Conservation (phyloP, 202 grass and related monocot genomes). For the Panicum virgatum region DNA sequence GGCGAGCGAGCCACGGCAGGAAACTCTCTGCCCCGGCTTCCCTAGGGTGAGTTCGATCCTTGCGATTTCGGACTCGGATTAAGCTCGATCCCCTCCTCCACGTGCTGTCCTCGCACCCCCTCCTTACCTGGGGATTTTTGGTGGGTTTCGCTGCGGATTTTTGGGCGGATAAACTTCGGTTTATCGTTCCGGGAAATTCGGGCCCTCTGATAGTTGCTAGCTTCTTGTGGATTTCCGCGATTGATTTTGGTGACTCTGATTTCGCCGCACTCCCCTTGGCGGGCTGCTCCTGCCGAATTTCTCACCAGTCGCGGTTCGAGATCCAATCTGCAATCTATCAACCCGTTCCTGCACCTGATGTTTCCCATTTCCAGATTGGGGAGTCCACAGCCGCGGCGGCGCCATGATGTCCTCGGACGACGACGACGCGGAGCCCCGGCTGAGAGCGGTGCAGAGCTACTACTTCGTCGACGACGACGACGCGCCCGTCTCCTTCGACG, state of each 20-base stretch:
- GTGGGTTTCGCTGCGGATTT: not conserved
- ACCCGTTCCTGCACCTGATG: not conserved
- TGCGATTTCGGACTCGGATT: not conserved
- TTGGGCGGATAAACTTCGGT: not conserved
- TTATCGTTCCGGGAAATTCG: not conserved
- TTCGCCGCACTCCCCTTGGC: not conserved
- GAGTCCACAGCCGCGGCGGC: not conserved
- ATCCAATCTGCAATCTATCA: not conserved
- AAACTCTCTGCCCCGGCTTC: not conserved
- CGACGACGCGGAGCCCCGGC: slow-evolving; percentile 25
- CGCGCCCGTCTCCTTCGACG: slow-evolving; percentile 42
- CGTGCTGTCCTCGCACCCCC: not conserved
- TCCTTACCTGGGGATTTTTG: not conserved
- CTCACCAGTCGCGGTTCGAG: not conserved
- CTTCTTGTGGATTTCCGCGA: not conserved
- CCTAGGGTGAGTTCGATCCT: not conserved
- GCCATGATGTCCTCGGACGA: slow-evolving; percentile 37
- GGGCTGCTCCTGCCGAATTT: not conserved
- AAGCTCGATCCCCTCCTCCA: not conserved
- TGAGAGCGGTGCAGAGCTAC: slow-evolving; percentile 42
- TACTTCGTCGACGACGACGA: slow-evolving; percentile 48
- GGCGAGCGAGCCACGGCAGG: not conserved
- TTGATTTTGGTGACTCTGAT: not conserved
- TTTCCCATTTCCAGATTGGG: not conserved
- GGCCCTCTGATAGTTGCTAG: not conserved